Evolutionary conservation across 1,284 basidiomycete species (phyloP).

Genomic region (Heterobasidion annosum): DNA sequence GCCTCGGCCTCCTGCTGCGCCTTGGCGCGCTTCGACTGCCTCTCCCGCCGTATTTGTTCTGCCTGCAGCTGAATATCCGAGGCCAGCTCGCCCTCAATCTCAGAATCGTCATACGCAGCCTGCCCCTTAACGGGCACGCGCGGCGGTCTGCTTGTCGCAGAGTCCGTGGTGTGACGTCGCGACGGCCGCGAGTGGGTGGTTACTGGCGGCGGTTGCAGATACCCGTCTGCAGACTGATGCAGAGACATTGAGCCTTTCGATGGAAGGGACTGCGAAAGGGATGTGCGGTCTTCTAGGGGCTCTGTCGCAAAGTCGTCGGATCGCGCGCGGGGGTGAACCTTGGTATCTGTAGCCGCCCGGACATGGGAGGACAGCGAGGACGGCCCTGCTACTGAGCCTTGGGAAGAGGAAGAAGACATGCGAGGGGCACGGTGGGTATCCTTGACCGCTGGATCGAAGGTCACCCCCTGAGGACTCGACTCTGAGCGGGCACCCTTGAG

Average conservation of each 20-base stretch:
- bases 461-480: not conserved
- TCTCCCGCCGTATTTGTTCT: constrained; percentile 73
- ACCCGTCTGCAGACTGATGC: constrained; percentile 36
- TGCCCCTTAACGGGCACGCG: constrained; percentile 7
- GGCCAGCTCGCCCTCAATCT: constrained; percentile 23
- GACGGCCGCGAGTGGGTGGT: constrained; percentile 24
- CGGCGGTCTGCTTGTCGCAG: constrained; percentile 15
- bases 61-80: constrained; percentile 78
- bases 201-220: constrained; percentile 46
- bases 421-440: constrained; percentile 1
- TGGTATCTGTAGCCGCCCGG: constrained; percentile 11
- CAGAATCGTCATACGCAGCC: constrained; percentile 17
- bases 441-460: not conserved
- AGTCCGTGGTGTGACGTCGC: constrained; percentile 48
- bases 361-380: constrained; percentile 8
- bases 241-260: constrained; percentile 6
- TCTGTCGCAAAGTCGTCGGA: constrained; percentile 2
- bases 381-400: not conserved
- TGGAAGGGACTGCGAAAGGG: constrained; percentile 11
- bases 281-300: constrained; percentile 1
- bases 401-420: constrained; percentile 1
- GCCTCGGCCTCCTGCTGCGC: constrained; percentile 37
- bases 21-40: constrained; percentile 62
- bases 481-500: not conserved
- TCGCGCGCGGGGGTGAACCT: constrained; percentile 5